These are phyloP conservation scores for Cordyceps fumosorosea DNA, from an alignment of 2,329 filamentous ascomycete species.

Conservation along the genomic window DNA sequence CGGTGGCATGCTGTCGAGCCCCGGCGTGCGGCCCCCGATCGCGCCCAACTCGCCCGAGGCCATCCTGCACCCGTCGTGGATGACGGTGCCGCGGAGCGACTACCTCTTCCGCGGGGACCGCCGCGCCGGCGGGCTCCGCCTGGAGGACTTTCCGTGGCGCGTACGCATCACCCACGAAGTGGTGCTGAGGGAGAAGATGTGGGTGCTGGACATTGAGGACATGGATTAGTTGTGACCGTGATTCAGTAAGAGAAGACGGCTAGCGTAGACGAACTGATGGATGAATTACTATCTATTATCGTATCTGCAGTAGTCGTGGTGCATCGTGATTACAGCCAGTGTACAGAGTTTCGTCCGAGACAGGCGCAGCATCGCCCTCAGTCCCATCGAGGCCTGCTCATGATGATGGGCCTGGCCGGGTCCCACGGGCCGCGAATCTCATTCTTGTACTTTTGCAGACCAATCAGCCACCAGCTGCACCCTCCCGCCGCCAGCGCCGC, in stretches of 20 bases:
- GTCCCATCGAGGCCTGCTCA: slow-evolving; percentile 55
- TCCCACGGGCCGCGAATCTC: slow-evolving; percentile 98
- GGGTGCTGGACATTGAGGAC: slow-evolving; percentile 10
- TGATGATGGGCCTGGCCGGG: slow-evolving; percentile 80
- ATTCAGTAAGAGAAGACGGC: background rate
- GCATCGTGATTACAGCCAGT: background rate
- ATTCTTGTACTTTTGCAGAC: slow-evolving; percentile 97
- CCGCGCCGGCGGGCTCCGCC: background rate
- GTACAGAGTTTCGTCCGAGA: background rate
- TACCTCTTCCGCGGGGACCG: slow-evolving; percentile 4
- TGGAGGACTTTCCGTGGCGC: background rate
- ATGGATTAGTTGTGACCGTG: background rate
- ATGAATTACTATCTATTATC: background rate
- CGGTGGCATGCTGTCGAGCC: slow-evolving; percentile 9
- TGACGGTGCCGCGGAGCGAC: slow-evolving; percentile 1
- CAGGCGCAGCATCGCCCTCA: background rate
- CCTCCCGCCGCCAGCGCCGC: slow-evolving; percentile 79
- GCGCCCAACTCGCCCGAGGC: background rate
- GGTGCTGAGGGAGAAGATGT: background rate
- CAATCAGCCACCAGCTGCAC: slow-evolving; percentile 97
- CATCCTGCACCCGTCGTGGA: slow-evolving; percentile 2
- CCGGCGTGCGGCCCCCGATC: background rate
- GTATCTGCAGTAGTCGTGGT: background rate
- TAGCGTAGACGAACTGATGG: background rate
- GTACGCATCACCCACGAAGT: background rate